phyloP scores from a whole-genome alignment of 129 eudicot species.

The Lactuca saligna region DNA sequence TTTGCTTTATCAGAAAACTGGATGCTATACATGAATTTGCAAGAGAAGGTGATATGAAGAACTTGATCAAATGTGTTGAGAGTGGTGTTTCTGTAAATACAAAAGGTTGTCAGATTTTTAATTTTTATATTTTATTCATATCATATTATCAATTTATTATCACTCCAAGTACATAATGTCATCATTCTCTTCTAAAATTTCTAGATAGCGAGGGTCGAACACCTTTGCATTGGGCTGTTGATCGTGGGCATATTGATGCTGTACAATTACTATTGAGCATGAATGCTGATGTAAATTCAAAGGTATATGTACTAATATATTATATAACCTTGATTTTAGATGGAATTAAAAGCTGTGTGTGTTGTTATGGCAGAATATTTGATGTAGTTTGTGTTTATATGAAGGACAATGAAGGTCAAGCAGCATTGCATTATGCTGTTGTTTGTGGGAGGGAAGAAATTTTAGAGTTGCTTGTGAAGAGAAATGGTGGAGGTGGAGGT shows the following conservation, averaged over 20 bases:
- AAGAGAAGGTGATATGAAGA: constrained; percentile 74
- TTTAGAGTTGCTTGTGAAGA: constrained; percentile 60
- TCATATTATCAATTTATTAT: not conserved
- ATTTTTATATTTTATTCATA: not conserved
- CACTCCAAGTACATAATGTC: not conserved
- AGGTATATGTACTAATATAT: constrained; percentile 40
- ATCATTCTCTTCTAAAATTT: constrained; percentile 12
- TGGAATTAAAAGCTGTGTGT: not conserved
- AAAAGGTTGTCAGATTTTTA: constrained; percentile 54
- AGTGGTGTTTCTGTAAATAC: constrained; percentile 54
- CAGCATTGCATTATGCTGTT: constrained; percentile 71
- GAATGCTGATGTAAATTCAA: constrained; percentile 67
- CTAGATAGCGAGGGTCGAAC: constrained; percentile 89
- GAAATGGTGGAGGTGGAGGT: constrained; percentile 40
- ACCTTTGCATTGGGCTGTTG: constrained; percentile 88
- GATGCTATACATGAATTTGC: constrained; percentile 85
- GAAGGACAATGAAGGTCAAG: constrained; percentile 77
- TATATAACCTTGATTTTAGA: not conserved
- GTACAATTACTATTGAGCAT: constrained; percentile 48
- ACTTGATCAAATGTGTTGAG: constrained; percentile 57
- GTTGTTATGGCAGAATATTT: not conserved
- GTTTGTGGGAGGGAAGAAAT: constrained; percentile 58
- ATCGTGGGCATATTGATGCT: constrained; percentile 63
- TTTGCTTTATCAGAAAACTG: constrained; percentile 70
- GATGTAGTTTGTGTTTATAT: constrained; percentile 8